Conservation (phyloP, 768 basidiomycete species). For the Ephemerocybe angulata region DNA sequence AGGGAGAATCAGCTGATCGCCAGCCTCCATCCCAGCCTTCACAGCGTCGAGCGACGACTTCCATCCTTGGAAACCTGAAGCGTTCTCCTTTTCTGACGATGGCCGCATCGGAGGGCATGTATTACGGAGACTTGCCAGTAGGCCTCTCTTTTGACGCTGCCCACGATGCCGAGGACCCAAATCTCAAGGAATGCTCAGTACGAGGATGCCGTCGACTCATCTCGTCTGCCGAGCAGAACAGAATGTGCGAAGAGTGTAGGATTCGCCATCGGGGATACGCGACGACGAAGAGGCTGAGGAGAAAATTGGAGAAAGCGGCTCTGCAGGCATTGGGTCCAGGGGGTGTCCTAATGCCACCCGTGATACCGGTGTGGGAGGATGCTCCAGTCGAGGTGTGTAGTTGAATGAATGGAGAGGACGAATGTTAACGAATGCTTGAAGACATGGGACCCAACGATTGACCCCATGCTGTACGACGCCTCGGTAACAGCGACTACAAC, state of each 20-base stretch:
- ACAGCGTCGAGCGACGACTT: neutral
- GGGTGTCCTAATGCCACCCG: neutral
- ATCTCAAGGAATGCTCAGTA: slow-evolving; percentile 36
- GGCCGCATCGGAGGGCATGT: slow-evolving; percentile 1
- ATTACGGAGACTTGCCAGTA: neutral
- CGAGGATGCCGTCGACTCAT: slow-evolving; percentile 39
- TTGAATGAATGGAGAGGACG: neutral
- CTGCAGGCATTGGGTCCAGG: neutral
- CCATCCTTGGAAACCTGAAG: neutral
- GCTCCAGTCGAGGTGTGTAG: too few relatives aligned
- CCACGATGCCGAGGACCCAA: neutral
- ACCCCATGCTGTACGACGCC: neutral
- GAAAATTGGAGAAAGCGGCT: slow-evolving; percentile 50
- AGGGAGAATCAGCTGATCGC: too few relatives aligned
- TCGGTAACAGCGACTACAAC: neutral
- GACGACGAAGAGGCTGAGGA: slow-evolving; percentile 44
- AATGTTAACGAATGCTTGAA: neutral
- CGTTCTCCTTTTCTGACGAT: neutral
- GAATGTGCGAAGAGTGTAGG: slow-evolving; percentile 54
- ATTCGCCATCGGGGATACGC: slow-evolving; percentile 50
- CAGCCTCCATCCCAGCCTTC: slow-evolving; percentile 5
- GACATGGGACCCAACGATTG: slow-evolving; percentile 5
- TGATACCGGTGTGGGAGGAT: too few relatives aligned
- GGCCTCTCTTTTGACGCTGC: neutral
- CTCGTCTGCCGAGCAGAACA: slow-evolving; percentile 26